phyloP scores from a whole-genome alignment of 2,329 filamentous ascomycete species.

The Fonsecaea multimorphosa region DNA sequence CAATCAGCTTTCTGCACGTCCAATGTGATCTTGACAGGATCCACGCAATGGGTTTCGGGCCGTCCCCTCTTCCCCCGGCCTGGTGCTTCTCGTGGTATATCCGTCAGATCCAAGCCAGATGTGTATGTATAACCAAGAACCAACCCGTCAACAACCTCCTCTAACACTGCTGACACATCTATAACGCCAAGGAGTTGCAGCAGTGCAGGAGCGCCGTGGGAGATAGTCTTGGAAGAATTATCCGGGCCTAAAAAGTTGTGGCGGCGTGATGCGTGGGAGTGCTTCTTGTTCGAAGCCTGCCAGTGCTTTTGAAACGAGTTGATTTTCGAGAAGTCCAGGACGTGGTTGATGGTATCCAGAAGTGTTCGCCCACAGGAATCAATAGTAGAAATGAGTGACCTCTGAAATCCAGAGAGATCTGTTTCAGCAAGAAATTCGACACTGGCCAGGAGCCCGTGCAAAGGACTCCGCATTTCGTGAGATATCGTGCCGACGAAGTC shows the following conservation, averaged over 20 bases:
- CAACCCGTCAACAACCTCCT: conserved; percentile 34
- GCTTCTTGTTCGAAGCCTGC: conserved; percentile 31
- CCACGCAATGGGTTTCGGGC: neutral
- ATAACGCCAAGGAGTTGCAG: conserved; percentile 25
- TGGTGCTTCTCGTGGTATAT: conserved; percentile 20
- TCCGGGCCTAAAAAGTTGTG: conserved; percentile 34
- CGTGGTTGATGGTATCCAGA: conserved; percentile 55
- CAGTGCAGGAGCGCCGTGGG: conserved; percentile 28
- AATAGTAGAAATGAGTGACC: conserved; percentile 55
- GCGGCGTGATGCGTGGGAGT: conserved; percentile 39
- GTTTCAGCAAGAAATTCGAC: conserved; percentile 58
- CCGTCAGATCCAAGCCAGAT: conserved; percentile 19
- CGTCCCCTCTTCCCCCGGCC: conserved; percentile 4
- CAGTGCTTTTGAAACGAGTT: conserved; percentile 45
- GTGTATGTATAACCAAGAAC: conserved; percentile 31
- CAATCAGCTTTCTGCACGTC: conserved; percentile 43
- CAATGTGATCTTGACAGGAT: conserved; percentile 27
- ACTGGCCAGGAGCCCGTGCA: conserved; percentile 58
- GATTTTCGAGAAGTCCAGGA: conserved; percentile 48
- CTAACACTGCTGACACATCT: conserved; percentile 30
- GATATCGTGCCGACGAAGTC: conserved; percentile 60
- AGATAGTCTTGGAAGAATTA: conserved; percentile 23
- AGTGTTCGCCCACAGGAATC: conserved; percentile 59
- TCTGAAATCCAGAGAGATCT: conserved; percentile 48
- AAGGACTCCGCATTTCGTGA: conserved; percentile 58